Percentiles rank a stretch among this genome's conserved stretches.
These are phyloP conservation scores for Plasmodium falciparum DNA, from an alignment of 169 alveolate genomes.

Conservation along the genomic window DNA sequence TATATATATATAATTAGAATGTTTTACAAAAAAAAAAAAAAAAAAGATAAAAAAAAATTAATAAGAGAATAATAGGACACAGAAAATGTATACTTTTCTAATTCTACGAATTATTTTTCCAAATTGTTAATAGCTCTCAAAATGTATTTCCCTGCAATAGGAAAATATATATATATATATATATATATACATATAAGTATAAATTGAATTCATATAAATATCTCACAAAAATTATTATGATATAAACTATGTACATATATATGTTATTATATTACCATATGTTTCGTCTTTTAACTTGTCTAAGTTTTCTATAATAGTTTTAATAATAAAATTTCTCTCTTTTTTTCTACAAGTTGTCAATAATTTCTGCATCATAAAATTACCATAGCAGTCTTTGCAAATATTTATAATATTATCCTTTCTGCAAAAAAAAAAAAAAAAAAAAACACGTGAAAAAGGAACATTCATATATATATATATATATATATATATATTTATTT, in stretches of 20 bases:
- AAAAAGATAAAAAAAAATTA: no score
- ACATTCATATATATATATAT: no score
- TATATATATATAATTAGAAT: no score
- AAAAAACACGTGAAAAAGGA: not conserved
- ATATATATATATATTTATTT: not conserved
- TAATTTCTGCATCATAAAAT: slow-evolving; percentile 71
- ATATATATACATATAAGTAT: not conserved
- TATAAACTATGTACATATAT: not conserved
- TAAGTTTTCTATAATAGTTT: slow-evolving; percentile 31
- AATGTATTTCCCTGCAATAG: slow-evolving; percentile 48
- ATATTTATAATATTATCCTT: slow-evolving; percentile 58
- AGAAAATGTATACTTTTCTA: no score
- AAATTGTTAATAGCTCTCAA: slow-evolving; percentile 68
- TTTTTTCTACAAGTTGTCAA: slow-evolving; percentile 46
- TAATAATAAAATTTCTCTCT: slow-evolving; percentile 35
- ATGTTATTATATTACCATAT: slow-evolving; percentile 24
- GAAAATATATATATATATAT: not conserved
- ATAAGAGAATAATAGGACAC: no score
- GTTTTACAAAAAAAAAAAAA: no score
- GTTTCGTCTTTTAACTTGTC: slow-evolving; percentile 66
- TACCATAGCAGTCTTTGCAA: slow-evolving; percentile 76
- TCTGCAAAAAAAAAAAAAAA: not conserved
- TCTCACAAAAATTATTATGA: not conserved
- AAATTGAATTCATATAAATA: not conserved
- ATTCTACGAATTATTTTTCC: slow-evolving; percentile 1